Base-by-base conservation (phyloP, 805 yeast species). In the Cyberlindnera euphorbiae region DNA sequence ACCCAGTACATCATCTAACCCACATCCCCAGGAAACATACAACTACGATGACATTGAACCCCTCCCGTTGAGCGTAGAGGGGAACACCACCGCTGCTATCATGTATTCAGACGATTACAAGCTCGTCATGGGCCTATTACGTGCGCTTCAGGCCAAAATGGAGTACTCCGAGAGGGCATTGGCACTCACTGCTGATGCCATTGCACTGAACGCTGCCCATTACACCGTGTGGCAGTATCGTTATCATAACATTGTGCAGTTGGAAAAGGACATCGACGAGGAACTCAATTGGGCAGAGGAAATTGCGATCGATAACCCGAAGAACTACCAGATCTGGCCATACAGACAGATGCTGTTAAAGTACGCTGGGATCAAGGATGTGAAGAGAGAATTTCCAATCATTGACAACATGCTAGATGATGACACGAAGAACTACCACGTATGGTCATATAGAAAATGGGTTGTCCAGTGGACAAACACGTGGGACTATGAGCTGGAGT, bases 281-380 rank as follows among this genome's bases (percentile, higher is more conserved):
- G 95, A 90, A 52, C 64, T 87, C 26, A 75, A 75, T 26, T 87
- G 96, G 96, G 70, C 87, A 44, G 93, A 85, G 50, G 67, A 67
- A 23, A 63, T 85, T 24, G 89, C 95, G 0, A 53, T 82, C 32
- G 78, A 72, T 10, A 82, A 83, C 56, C 82, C 89, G 27, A 93
- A 93, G 58, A 90, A 89, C 64, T 93, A 93, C 61, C 98, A 93
- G 59, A 82, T 90, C n/a, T 93, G 97, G 97, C 85, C 89, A 50
- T 89, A 90, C 54, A 73, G 97, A 38, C 89, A 82, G 52, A 63
- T 77, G 23, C 55, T 90, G 8, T 61, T 82, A 36, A 67, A 67
- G 28, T 15, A 36, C 26, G 55, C 59, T 1, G 51, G 42, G 4
- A 38, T 38, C n/a, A 69, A 69, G 47, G 49, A 64, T 29, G 59